A percentile compares a stretch with the other conserved stretches of the same genome.
Conservation (phyloP, 2,329 filamentous ascomycete genomes). For the Cladophialophora carrionii region DNA sequence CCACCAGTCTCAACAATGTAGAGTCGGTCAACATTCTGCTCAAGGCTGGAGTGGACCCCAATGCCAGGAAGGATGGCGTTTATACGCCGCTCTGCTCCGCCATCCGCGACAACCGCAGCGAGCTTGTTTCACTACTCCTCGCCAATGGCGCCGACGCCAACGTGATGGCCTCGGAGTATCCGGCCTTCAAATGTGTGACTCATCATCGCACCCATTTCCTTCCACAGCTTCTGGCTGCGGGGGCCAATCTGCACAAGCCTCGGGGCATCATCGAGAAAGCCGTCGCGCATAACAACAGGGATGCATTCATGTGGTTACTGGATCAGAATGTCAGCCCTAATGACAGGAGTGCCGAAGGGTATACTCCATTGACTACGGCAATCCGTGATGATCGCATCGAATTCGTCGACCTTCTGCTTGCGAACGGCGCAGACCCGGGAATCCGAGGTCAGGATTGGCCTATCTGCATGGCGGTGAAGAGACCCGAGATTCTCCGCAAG, state of each 20-base stretch:
- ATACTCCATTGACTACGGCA: conserved; percentile 67
- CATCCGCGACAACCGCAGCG: conserved; percentile 66
- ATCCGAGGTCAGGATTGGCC: conserved; percentile 71
- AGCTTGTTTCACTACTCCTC: conserved; percentile 65
- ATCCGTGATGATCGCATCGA: conserved; percentile 64
- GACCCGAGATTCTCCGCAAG: conserved; percentile 62
- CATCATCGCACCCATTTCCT: conserved; percentile 66
- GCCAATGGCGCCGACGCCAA: conserved; percentile 58
- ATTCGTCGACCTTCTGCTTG: conserved; percentile 62
- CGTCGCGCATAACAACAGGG: conserved; percentile 63
- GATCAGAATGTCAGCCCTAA: conserved; percentile 65
- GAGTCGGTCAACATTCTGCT: conserved; percentile 63
- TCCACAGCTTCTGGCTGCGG: conserved; percentile 62
- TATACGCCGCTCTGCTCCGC: conserved; percentile 70
- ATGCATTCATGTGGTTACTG: conserved; percentile 64
- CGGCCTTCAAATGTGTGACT: conserved; percentile 69
- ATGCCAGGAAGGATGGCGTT: conserved; percentile 65
- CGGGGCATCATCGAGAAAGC: conserved; percentile 69
- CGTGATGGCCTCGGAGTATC: conserved; percentile 64
- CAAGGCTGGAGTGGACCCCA: conserved; percentile 63
- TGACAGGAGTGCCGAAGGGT: conserved; percentile 60
- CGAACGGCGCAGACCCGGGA: conserved; percentile 64
- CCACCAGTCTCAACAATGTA: conserved; percentile 65
- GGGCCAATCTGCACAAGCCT: conserved; percentile 61
- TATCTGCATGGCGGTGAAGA: conserved; percentile 67